Conservation (phyloP, 139 green algal species). For the Eudorina sp. region DNA sequence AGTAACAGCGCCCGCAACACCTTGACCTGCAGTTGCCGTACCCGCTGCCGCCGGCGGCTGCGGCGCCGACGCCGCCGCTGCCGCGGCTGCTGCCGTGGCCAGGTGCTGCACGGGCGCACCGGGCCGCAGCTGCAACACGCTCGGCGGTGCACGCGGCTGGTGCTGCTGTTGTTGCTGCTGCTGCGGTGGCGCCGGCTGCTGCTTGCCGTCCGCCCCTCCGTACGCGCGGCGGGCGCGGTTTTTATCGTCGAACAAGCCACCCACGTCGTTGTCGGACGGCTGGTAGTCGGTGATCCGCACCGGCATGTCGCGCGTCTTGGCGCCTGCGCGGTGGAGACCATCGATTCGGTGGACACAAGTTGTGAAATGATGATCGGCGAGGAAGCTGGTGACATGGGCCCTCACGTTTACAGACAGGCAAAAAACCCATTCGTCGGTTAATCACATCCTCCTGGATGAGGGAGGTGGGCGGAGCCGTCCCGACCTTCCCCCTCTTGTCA, state of each 20-base stretch:
- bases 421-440: too few species aligned
- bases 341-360: too few species aligned
- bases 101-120: constrained; percentile 1
- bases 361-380: too few species aligned
- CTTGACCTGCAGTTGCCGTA: neutral
- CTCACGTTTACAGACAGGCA: too few species aligned
- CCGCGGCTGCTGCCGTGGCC: neutral
- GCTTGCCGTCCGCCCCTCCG: neutral
- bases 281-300: constrained; percentile 71
- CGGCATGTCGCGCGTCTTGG: constrained; percentile 82
- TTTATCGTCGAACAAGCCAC: constrained; percentile 79
- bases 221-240: constrained; percentile 30
- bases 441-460: too few species aligned
- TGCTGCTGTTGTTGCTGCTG: neutral
- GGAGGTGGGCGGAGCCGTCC: too few species aligned
- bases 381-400: too few species aligned
- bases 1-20: too few species aligned
- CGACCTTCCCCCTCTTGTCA: too few species aligned
- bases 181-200: too few species aligned
- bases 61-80: neutral
- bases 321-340: constrained; percentile 54
- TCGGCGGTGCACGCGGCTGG: too few species aligned
- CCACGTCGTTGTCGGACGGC: constrained; percentile 64
- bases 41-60: neutral
- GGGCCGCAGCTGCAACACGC: neutral